phyloP scores from a whole-genome alignment of 1,139 yeast species.

The Saccharomyces hybrid region DNA sequence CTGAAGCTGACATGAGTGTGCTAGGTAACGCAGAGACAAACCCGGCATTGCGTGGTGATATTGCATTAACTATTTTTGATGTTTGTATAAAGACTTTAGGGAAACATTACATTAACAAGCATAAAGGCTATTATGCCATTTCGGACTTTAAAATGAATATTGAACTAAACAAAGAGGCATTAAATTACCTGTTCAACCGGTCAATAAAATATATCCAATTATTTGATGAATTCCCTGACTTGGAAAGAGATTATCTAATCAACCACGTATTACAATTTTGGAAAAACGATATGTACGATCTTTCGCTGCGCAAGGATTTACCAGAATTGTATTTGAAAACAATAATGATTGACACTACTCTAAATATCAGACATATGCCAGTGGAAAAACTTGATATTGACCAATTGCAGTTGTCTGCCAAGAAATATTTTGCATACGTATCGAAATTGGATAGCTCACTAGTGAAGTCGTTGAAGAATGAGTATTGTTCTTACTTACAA shows the following conservation, averaged over 20 bases:
- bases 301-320: conserved; percentile 17
- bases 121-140: conserved; percentile 28
- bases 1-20: conserved; percentile 82
- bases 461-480: conserved; percentile 40
- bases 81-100: conserved; percentile 52
- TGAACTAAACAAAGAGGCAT: conserved; percentile 22
- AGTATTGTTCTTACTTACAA: conserved; percentile 39
- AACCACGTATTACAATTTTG: conserved; percentile 55
- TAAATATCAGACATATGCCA: conserved; percentile 54
- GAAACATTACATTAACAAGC: conserved; percentile 26
- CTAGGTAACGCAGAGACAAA: conserved; percentile 79
- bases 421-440: conserved; percentile 59
- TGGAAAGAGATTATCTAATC: conserved; percentile 62
- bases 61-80: conserved; percentile 77
- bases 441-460: conserved; percentile 33
- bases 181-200: conserved; percentile 37
- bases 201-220: conserved; percentile 44
- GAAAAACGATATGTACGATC: conserved; percentile 27
- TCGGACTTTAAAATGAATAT: conserved; percentile 21
- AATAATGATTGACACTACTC: conserved; percentile 49
- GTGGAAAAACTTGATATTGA: conserved; percentile 37
- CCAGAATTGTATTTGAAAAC: conserved; percentile 34
- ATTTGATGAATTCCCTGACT: conserved; percentile 58
- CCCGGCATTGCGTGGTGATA: conserved; percentile 87
- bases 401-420: conserved; percentile 59